Conservation (phyloP, 208 protist genomes). For the Sergeia podlipaevii region DNA sequence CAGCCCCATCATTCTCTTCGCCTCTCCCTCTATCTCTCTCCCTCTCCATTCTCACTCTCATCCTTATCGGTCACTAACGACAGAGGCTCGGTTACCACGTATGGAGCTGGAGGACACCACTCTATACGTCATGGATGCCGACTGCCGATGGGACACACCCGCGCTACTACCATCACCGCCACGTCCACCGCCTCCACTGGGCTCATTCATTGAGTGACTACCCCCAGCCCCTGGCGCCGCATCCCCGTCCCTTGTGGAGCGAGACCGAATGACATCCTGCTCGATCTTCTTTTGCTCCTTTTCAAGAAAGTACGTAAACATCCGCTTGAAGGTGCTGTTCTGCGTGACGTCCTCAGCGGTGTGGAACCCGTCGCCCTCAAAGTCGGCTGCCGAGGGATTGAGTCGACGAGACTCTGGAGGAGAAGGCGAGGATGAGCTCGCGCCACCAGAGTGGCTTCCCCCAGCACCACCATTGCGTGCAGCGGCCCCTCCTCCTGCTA, state of each 20-base stretch:
- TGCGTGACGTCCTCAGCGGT: constrained; percentile 23
- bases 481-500: neutral
- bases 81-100: constrained; percentile 33
- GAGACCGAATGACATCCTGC: constrained; percentile 39
- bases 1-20: neutral
- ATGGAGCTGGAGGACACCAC: constrained; percentile 47
- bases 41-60: no score
- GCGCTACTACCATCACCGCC: constrained; percentile 6
- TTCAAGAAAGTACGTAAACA: constrained; percentile 67
- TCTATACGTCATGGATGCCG: constrained; percentile 34
- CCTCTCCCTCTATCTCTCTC: neutral
- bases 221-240: neutral
- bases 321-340: constrained; percentile 45
- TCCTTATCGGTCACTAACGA: no score
- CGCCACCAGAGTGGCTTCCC: no score
- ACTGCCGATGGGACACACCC: constrained; percentile 6
- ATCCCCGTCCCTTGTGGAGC: constrained; percentile 11
- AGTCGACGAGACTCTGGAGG: no score
- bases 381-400: constrained; percentile 25
- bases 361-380: constrained; percentile 22
- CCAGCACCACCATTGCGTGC: constrained; percentile 8
- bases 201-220: neutral
- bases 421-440: no score
- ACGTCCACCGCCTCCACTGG: constrained; percentile 2
- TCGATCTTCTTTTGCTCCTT: constrained; percentile 54